Conservation (phyloP, 2,329 filamentous ascomycete species). For the Clarireedia homoeocarpa region DNA sequence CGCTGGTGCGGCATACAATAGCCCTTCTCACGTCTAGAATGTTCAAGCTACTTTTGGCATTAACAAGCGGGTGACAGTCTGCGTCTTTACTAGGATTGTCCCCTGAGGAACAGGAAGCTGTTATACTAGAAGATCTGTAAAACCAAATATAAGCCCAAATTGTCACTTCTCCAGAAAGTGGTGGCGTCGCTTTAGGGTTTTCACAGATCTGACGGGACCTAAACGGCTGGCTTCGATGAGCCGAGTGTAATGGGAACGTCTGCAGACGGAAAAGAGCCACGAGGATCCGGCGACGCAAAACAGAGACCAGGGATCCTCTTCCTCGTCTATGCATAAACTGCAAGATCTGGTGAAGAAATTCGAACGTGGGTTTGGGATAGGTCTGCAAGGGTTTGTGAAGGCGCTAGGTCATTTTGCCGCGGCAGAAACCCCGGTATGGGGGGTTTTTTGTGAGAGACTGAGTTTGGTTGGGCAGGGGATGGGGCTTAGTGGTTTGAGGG, state of each 20-base stretch:
- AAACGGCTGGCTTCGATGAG: slow-evolving; percentile 52
- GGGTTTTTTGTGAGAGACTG: slow-evolving; percentile 79
- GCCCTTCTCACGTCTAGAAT: slow-evolving; percentile 42
- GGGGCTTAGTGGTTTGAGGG: slow-evolving; percentile 38
- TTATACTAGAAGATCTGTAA: slow-evolving; percentile 73
- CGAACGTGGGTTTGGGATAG: slow-evolving; percentile 85
- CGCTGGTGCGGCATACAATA: slow-evolving; percentile 57
- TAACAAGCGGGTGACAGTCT: slow-evolving; percentile 60
- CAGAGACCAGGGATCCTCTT: slow-evolving; percentile 13
- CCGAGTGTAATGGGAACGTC: slow-evolving; percentile 50
- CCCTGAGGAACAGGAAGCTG: slow-evolving; percentile 75
- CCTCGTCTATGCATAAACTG: slow-evolving; percentile 34
- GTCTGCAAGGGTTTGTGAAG: slow-evolving; percentile 88
- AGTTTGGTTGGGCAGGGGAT: slow-evolving; percentile 75
- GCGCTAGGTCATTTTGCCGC: slow-evolving; percentile 95
- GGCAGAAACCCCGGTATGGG: slow-evolving; percentile 88
- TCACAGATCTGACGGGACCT: slow-evolving; percentile 54
- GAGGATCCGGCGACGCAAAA: slow-evolving; percentile 9
- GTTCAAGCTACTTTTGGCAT: slow-evolving; percentile 65
- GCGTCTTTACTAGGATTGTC: slow-evolving; percentile 60
- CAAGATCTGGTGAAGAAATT: slow-evolving; percentile 85
- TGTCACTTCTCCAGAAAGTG: slow-evolving; percentile 78
- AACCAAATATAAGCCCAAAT: slow-evolving; percentile 32
- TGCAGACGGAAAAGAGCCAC: slow-evolving; percentile 42
- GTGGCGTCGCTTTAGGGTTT: slow-evolving; percentile 71